Percentiles rank a stretch among this genome's conserved stretches.
Conservation (phyloP, 2,329 filamentous ascomycete genomes). For the Rutstroemia sp. region DNA sequence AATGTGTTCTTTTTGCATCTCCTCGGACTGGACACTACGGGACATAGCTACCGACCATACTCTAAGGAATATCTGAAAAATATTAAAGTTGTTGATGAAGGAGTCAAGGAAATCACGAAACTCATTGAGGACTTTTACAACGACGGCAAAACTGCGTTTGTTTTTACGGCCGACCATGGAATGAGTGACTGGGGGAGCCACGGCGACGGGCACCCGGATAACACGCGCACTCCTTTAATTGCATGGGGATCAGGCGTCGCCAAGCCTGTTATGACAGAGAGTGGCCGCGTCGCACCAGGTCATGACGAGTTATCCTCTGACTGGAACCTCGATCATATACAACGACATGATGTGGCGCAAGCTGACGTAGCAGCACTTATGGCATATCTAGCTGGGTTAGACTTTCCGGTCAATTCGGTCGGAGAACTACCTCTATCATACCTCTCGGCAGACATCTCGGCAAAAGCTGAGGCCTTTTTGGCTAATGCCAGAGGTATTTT, state of each 20-base stretch:
- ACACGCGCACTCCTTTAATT: slow-evolving; percentile 88
- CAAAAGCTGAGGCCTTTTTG: slow-evolving; percentile 78
- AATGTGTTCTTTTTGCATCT: slow-evolving; percentile 93
- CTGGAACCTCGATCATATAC: slow-evolving; percentile 75
- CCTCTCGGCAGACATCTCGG: slow-evolving; percentile 60
- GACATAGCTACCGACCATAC: slow-evolving; percentile 81
- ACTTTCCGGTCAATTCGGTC: slow-evolving; percentile 94
- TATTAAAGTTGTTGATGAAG: slow-evolving; percentile 87
- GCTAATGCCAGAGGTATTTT: slow-evolving; percentile 81
- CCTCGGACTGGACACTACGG: slow-evolving; percentile 83
- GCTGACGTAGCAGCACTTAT: slow-evolving; percentile 93
- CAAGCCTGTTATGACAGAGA: slow-evolving; percentile 53
- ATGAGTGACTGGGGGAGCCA: slow-evolving; percentile 99
- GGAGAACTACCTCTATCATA: slow-evolving; percentile 84
- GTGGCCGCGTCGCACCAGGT: slow-evolving; percentile 55
- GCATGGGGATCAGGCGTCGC: slow-evolving; percentile 91
- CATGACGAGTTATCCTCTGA: slow-evolving; percentile 90
- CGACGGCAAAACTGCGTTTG: slow-evolving; percentile 80
- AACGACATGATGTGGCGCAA: slow-evolving; percentile 85
- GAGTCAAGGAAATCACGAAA: slow-evolving; percentile 75
- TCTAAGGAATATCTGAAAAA: slow-evolving; percentile 94
- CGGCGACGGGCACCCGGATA: slow-evolving; percentile 94
- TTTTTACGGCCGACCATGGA: slow-evolving; percentile 96
- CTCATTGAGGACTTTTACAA: slow-evolving; percentile 80
- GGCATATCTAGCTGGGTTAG: slow-evolving; percentile 81